Base-by-base conservation (phyloP, 768 basidiomycete genomes). In the Lentinula sp. region DNA sequence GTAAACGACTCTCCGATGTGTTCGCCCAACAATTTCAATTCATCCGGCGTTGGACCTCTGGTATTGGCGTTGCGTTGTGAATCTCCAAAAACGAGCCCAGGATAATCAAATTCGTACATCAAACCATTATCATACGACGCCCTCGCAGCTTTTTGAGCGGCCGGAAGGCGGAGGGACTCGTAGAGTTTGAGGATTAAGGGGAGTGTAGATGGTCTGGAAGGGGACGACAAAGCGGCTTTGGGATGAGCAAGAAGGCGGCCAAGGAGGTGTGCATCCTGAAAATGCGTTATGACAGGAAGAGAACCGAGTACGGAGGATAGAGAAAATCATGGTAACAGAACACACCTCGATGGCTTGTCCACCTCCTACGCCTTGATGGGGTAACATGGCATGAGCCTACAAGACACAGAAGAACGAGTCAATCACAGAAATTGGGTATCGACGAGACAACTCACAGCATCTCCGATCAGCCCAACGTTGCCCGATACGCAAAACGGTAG, bases 381-480 rank as follows among this genome's bases (percentile, higher is more conserved):
- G 68, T 6, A 59, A 64, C 69, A 70, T 70, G 16, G 66, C 70
- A 64, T 64, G 70, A 35, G 64, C 65, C 70, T 66, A 58, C 63
- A 12, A 53, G 2, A 4, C n/a, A 13, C 18, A 5, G 28, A 13
- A 35, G 16, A 28, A 10, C 12, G 4, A 53, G 18, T 16, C 33
- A 53, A 6, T 9, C 28, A 13, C 10, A 35, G 1, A 36, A 57
- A 33, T 10, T 13, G 12, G 13, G 13, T 8, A 39, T 13, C 8
- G 6, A 28, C 2, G 28, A 28, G 28, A 28, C 28, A 28, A 61
- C 60, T 39, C 23, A 61, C 61, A 16, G 77, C 75, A 50, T 77
- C 76, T 9, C 75, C 78, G 1, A 76, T 60, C 8, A 79, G 60
- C 4, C 66, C 76, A 12, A 75, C 71, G 9, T 63, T 66, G 2